phyloP scores from a whole-genome alignment of 768 basidiomycete genomes.

The Postia placenta region DNA sequence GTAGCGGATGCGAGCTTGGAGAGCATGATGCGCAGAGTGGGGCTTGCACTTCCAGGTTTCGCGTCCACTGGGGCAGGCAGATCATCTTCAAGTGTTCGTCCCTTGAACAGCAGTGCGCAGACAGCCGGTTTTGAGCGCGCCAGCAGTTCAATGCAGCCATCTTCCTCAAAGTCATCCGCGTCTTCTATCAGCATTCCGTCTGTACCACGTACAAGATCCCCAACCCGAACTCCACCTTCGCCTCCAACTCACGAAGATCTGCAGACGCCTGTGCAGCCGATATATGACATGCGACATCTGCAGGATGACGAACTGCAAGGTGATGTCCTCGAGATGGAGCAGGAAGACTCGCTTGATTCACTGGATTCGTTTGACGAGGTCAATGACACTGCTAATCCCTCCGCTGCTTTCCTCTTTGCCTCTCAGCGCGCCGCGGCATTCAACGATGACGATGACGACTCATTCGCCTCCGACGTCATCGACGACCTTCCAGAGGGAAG shows the following conservation, averaged over 20 bases:
- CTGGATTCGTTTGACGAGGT: constrained; percentile 41
- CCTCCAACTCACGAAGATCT: constrained; percentile 6
- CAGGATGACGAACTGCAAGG: constrained; percentile 19
- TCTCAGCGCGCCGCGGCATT: constrained; percentile 32
- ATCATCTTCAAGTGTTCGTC: neutral
- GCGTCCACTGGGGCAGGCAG: constrained; percentile 1
- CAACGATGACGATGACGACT: constrained; percentile 35
- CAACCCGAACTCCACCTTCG: constrained; percentile 6
- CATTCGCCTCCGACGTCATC: constrained; percentile 44
- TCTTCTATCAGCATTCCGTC: constrained; percentile 6
- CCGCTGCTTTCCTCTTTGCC: constrained; percentile 67
- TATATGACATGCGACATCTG: constrained; percentile 19
- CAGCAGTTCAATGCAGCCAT: neutral
- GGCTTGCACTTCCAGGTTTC: constrained; percentile 32
- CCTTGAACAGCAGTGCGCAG: neutral
- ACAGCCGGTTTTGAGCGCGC: too few relatives aligned
- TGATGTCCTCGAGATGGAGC: constrained; percentile 24
- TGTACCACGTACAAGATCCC: constrained; percentile 7
- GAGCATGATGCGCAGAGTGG: constrained; percentile 63
- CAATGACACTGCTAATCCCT: constrained; percentile 56
- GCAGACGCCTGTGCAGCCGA: constrained; percentile 22
- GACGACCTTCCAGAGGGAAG: constrained; percentile 42
- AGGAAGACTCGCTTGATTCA: constrained; percentile 52
- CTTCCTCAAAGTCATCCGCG: neutral
- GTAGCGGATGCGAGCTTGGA: constrained; percentile 56